phyloP scores from a whole-genome alignment of 2,329 filamentous ascomycete genomes.

The Aspergillus neotritici region DNA sequence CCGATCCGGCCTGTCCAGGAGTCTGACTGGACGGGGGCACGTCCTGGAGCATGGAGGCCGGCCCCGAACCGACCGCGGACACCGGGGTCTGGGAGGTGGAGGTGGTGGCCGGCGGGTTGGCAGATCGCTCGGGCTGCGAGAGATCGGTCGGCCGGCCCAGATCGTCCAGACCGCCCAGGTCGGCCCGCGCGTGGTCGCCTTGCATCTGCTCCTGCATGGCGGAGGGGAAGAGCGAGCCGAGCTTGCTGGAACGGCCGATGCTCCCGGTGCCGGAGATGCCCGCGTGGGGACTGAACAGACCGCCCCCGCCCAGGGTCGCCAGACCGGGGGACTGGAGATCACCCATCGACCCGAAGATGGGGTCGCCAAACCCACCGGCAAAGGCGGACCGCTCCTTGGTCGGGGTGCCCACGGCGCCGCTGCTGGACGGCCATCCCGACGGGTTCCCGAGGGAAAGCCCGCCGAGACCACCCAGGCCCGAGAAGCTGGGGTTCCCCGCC shows the following conservation, averaged over 20 bases:
- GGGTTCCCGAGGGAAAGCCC: constrained; percentile 49
- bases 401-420: constrained; percentile 71
- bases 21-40: constrained; percentile 29
- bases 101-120: constrained; percentile 25
- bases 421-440: constrained; percentile 45
- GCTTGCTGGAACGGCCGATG: constrained; percentile 70
- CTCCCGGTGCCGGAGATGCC: constrained; percentile 56
- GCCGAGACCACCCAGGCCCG: constrained; percentile 49
- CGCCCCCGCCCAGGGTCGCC: constrained; percentile 37
- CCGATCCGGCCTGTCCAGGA: constrained; percentile 45
- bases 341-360: constrained; percentile 67
- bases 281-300: constrained; percentile 60
- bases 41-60: constrained; percentile 28
- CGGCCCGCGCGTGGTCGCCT: constrained; percentile 54
- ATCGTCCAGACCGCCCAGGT: constrained; percentile 53
- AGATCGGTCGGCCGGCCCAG: constrained; percentile 40
- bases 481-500: constrained; percentile 66
- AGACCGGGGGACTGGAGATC: constrained; percentile 59
- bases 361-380: constrained; percentile 49
- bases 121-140: too few species aligned
- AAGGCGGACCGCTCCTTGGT: constrained; percentile 51
- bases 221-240: constrained; percentile 79
- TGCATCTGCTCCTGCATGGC: constrained; percentile 92
- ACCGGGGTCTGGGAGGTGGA: constrained; percentile 33
- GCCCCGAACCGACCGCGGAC: constrained; percentile 31